Base-by-base conservation (phyloP, 768 basidiomycete genomes). In the Mrakia hoshinonis region DNA sequence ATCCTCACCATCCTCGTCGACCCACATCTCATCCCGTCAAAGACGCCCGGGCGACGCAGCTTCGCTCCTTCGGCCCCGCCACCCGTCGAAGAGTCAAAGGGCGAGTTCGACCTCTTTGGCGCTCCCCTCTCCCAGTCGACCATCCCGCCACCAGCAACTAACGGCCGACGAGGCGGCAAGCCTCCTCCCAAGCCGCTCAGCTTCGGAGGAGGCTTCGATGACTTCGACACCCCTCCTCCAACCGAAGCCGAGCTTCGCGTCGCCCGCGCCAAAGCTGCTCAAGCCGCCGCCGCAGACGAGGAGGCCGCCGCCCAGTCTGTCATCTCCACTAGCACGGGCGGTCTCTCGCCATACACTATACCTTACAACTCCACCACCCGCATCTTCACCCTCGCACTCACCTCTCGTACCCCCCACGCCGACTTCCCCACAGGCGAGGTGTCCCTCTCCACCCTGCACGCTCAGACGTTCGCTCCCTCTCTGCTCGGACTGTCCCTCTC, bases 11-110 rank as follows among this genome's bases (percentile, higher is more conserved):
- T 68, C 10, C 54, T 68, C 26, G 36, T 68, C 26, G 67, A 68
- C 43, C 49, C 49, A 10, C 67, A 68, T 55, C 46, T 68, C 26
- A 58, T 68, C 31, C 55, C 67, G 9, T 20, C 39, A 15, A 68
- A 55, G 26, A 49, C 65, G 15, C 26, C 31, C 7, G 46, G 31
- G 4, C 26, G 47, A 4, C 55, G 46, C 39, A 68, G 34, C 20
- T 36, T 36, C 22, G 55, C 43, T 3, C 36, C 49, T 2, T 20
- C 29, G 4, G 49, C 36, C 1, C 39, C 39, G 4, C 18, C 12
- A 18, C 34, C 55, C 1, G 52, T 38, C 49, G 34, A 51, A 36
- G 46, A 39, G n/a, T 9, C 39, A 22, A 34, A 52, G 34, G 51
- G 26, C 29, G 67, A 13, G 15, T 12, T 20, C 31, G 64, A 66